Percentiles rank a stretch among this genome's conserved stretches.
phyloP scores from a whole-genome alignment of 176 grass and related monocot species.

The Elymus sibiricus region DNA sequence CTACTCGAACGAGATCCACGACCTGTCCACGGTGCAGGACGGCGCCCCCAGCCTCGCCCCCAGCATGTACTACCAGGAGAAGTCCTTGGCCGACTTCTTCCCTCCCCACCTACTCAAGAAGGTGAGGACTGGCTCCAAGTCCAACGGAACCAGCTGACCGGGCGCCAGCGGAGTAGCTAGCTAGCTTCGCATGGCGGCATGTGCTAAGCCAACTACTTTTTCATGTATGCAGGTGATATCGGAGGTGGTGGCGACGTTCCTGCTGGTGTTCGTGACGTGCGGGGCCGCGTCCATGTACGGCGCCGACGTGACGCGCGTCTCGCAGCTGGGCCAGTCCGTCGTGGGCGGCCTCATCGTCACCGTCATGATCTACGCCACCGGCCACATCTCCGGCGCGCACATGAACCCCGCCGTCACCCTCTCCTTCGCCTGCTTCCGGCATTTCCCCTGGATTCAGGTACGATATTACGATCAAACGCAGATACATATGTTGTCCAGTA shows the following conservation, averaged over 20 bases:
- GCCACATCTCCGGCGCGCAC: constrained; percentile 92
- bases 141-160: no score
- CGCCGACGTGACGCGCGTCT: constrained; percentile 52
- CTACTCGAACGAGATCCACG: constrained; percentile 87
- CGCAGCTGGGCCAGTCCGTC: constrained; percentile 73
- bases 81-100: constrained; percentile 55
- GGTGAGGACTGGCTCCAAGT: not conserved
- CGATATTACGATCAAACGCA: no score
- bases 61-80: constrained; percentile 47
- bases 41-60: constrained; percentile 32
- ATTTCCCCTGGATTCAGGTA: constrained; percentile 96
- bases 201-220: no score
- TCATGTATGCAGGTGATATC: constrained; percentile 57
- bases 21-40: constrained; percentile 57
- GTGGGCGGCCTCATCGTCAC: constrained; percentile 77
- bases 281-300: constrained; percentile 71
- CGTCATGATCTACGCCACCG: constrained; percentile 91
- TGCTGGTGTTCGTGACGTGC: constrained; percentile 86
- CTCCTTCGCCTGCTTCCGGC: constrained; percentile 76
- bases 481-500: no score
- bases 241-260: constrained; percentile 80
- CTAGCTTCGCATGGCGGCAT: no score
- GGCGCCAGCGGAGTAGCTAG: no score
- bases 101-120: constrained; percentile 73
- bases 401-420: constrained; percentile 95